A percentile compares a stretch with the other conserved stretches of the same genome.
These are phyloP conservation scores for Ogataea zsoltii DNA, from an alignment of 805 yeast species.

Conservation along the genomic window DNA sequence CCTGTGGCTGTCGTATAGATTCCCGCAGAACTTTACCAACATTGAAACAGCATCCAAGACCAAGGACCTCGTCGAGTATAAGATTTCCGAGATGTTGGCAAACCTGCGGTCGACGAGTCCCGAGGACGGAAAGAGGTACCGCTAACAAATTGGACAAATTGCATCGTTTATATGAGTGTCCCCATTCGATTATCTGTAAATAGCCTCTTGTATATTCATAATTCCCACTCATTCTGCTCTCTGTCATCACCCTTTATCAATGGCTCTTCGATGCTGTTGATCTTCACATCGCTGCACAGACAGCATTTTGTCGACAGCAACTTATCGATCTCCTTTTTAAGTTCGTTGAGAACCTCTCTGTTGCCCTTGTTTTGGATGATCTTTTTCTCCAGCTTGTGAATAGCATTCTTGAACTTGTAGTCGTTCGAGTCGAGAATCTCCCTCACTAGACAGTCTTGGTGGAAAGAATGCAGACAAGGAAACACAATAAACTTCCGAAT, in stretches of 20 bases:
- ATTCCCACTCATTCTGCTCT: constrained; percentile 50
- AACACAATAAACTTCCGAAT: constrained; percentile 75
- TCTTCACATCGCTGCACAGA: constrained; percentile 72
- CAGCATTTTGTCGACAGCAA: constrained; percentile 66
- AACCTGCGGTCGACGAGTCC: constrained; percentile 26
- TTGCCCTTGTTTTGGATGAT: constrained; percentile 40
- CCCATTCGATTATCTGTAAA: constrained; percentile 8
- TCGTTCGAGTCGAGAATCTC: constrained; percentile 62
- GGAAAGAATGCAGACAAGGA: constrained; percentile 90
- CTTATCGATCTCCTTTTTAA: constrained; percentile 53
- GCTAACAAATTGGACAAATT: too few species aligned
- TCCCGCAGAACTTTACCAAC: constrained; percentile 79
- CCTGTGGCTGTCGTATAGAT: constrained; percentile 86
- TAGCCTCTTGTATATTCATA: constrained; percentile 26
- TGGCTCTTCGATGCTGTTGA: constrained; percentile 67
- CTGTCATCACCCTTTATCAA: constrained; percentile 44
- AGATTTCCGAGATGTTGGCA: constrained; percentile 51
- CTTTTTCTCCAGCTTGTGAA: constrained; percentile 53
- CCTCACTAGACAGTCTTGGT: constrained; percentile 80
- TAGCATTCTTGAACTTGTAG: constrained; percentile 61
- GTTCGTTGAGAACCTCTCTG: constrained; percentile 29
- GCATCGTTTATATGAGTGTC: too few species aligned
- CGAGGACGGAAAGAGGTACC: too few species aligned
- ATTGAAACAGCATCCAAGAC: constrained; percentile 70
- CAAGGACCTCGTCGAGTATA: constrained; percentile 66